Evolutionary conservation across 2,329 filamentous ascomycete species (phyloP), one percentile per base, ranked within the genome.

Genomic region (Fusarium fracticaudum): DNA sequence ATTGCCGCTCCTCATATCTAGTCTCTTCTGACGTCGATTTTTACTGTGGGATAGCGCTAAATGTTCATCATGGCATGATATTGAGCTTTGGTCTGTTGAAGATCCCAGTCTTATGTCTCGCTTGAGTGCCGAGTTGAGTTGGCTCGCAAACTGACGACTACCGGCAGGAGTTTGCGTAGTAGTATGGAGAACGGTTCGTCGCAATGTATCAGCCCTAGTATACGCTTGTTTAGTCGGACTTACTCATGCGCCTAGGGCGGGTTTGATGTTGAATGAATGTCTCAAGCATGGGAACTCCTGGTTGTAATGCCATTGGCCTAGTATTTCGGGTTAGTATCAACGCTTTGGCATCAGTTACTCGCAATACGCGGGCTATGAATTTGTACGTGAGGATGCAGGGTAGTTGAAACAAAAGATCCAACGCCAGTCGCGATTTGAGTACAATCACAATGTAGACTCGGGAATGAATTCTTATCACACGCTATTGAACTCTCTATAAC

Each of bases 61-160:
- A 45, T 59, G 50, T 35, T 62, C 47, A 71, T 60, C 53, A 74
- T 76, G 58, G 73, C 66, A 73, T 71, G 73, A 78, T 76, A 37
- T 75, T 73, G 65, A 64, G 73, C 58, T 51, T 58, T 41, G 31
- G 35, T 67, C 54, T 58, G 54, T 70, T 59, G 59, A 58, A 40
- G 60, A 76, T 67, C 76, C 72, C 22, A 44, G 64, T 55, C 41
- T 62, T 22, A 17, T 64, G 60, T 67, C 44, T 75, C 54, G 45
- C 51, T 69, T 72, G 59, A 64, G 48, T 72, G 40, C 72, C 72
- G 55, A 62, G 59, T 70, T 40, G 55, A 60, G 44, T 29, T 47
- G 60, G 62, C 51, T 62, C 60, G 43, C 40, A 63, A 59, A 44
- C 55, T 29, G 54, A 51, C 31, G 72, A 72, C 55, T 74, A 62